Conservation (phyloP, 2,329 filamentous ascomycete genomes). For the Lizonia empirigonia region DNA sequence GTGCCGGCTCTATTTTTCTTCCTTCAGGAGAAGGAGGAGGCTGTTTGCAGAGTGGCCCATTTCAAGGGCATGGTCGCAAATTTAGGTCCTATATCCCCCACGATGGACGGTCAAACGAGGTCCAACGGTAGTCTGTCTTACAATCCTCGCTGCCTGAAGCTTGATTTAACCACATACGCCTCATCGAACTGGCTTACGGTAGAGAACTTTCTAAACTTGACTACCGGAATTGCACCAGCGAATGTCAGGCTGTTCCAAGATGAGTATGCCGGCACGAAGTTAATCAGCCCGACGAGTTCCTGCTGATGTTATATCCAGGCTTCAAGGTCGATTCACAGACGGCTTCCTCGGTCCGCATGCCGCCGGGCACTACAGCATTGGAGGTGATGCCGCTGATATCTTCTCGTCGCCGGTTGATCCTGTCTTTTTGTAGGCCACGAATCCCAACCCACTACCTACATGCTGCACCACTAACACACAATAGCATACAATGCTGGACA, state of each 20-base stretch:
- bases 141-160: conserved; percentile 43
- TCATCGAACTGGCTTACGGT: conserved; percentile 16
- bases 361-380: conserved; percentile 44
- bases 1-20: conserved; percentile 14
- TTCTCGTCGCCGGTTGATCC: conserved; percentile 54
- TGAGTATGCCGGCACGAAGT: conserved; percentile 15
- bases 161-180: conserved; percentile 41
- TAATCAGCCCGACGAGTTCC: neutral
- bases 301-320: neutral
- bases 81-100: conserved; percentile 27
- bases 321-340: conserved; percentile 23
- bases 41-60: conserved; percentile 30
- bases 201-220: conserved; percentile 51
- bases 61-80: conserved; percentile 31
- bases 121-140: conserved; percentile 20
- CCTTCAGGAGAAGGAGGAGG: conserved; percentile 28
- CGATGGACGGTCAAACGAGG: conserved; percentile 16
- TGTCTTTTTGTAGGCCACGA: too few relatives aligned
- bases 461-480: conserved; percentile 56
- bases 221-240: conserved; percentile 56
- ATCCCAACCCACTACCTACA: too few relatives aligned
- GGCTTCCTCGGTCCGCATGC: conserved; percentile 48
- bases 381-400: conserved; percentile 48
- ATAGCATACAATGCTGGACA: conserved; percentile 54
- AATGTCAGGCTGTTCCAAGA: conserved; percentile 48